Evolutionary conservation across 257 asterid genomes (phyloP), one percentile per base, ranked within the genome.

Genomic region (Capsicum pubescens): DNA sequence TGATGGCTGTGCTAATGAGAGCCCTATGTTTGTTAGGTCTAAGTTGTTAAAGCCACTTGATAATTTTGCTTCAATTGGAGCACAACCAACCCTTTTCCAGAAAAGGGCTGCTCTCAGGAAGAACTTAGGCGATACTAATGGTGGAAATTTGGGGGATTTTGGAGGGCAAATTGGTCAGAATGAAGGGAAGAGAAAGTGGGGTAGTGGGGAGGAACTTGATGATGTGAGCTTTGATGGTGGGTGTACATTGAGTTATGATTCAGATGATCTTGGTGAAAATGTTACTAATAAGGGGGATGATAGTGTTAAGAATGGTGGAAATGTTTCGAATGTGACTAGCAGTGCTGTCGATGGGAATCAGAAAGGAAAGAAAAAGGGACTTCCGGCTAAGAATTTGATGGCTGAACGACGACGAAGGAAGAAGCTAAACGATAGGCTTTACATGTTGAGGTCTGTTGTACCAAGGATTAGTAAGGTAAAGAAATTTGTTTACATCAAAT

Each of bases 381-480:
- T 88, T 46, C 98, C 99, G 67, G 99, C 98, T 4, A 97, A 97
- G 93, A 95, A 93, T 87, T 82, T 95, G 92, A 97, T 95, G 99
- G 98, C 99, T 3, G 99, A 97, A 78, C 86, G 99, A 81, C 93
- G 98, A 46, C 91, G 99, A 82, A 79, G 99, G 89, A 93, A 97
- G 92, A 97, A 97, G 93, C 98, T 97, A 84, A 97, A 97, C 85
- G 99, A 97, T 85, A 90, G 98, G 88, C 97, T 97, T 39, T 93
- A 93, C 97, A 90, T 91, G 97, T 82, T 96, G 86, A 90, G 98
- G 89, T 94, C 97, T 35, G 97, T 93, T 39, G 98, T 94, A 68
- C 98, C 98, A 21, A 96, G 94, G 86, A 96, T 96, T 86, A 96
- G 99, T 90, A 96, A 94, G 99, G 99, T 96, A 90, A 39, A 83